Percentiles rank a stretch among this genome's conserved stretches.
These are phyloP conservation scores for Curvularia spicifera DNA, from an alignment of 2,329 filamentous ascomycete species.

Conservation along the genomic window DNA sequence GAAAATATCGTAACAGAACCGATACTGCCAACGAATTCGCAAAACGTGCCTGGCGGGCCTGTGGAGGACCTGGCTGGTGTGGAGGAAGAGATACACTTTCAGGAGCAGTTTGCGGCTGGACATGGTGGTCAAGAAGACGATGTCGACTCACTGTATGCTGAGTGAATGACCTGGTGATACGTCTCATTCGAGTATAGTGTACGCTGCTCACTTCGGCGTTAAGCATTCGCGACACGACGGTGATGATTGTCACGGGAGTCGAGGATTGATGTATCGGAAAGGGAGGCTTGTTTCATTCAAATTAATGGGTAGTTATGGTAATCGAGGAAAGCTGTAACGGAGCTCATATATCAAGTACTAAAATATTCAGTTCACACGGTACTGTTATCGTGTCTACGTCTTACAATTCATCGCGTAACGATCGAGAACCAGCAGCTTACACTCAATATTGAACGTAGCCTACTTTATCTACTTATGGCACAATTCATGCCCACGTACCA, in stretches of 20 bases:
- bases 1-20: not conserved
- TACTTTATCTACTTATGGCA: too few relatives aligned
- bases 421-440: too few relatives aligned
- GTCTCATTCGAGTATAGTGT: not conserved
- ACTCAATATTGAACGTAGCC: too few relatives aligned
- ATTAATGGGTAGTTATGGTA: not conserved
- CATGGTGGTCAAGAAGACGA: conserved; percentile 21
- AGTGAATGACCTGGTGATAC: conserved; percentile 18
- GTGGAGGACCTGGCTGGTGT: conserved; percentile 4
- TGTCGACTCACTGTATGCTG: conserved; percentile 31
- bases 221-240: not conserved
- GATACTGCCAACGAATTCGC: not conserved
- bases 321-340: not conserved
- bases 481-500: too few relatives aligned
- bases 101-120: conserved; percentile 35
- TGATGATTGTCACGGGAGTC: too few relatives aligned
- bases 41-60: not conserved
- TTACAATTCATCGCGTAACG: not conserved
- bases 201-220: not conserved
- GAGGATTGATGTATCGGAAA: not conserved
- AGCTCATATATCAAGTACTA: not conserved
- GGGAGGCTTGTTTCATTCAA: not conserved
- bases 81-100: conserved; percentile 28
- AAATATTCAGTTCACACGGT: too few relatives aligned
- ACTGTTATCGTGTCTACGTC: not conserved